Conservation (phyloP, 495 filamentous ascomycete species). For the Apiosordaria backusii region DNA sequence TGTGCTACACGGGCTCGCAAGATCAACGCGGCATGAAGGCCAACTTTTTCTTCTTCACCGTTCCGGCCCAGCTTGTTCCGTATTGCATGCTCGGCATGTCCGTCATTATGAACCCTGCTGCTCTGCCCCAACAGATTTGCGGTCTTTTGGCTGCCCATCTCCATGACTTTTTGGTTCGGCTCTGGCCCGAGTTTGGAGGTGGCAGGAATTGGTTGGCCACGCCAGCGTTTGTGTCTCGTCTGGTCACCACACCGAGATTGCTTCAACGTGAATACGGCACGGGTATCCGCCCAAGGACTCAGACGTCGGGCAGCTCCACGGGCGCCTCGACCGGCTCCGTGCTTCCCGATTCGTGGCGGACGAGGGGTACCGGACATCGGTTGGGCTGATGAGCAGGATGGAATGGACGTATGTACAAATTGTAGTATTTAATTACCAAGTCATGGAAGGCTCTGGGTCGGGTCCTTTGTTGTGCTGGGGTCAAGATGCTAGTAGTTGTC, state of each 20-base stretch:
- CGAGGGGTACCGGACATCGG: conserved; percentile 62
- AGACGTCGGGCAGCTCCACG: conserved; percentile 32
- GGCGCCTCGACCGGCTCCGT: conserved; percentile 37
- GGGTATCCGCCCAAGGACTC: conserved; percentile 37
- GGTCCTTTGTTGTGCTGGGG: too few species aligned
- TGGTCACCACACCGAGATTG: conserved; percentile 51
- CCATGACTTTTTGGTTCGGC: conserved; percentile 77
- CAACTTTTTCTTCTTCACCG: conserved; percentile 70
- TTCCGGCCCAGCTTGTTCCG: conserved; percentile 71
- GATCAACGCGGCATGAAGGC: conserved; percentile 71
- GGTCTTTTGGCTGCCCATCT: conserved; percentile 80
- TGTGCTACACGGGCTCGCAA: conserved; percentile 77
- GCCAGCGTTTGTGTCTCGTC: conserved; percentile 59
- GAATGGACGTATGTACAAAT: too few species aligned
- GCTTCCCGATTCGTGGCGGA: conserved; percentile 60
- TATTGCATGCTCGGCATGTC: conserved; percentile 69
- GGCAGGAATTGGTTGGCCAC: conserved; percentile 69
- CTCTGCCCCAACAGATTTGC: conserved; percentile 50
- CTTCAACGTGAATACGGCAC: conserved; percentile 58
- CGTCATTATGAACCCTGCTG: conserved; percentile 53
- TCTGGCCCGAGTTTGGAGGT: conserved; percentile 80
- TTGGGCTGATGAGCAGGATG: conserved; percentile 62
- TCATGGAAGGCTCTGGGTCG: too few species aligned
- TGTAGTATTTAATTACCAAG: too few species aligned
- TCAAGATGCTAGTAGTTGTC: too few species aligned